Evolutionary conservation across 805 yeast genomes (phyloP).

Genomic region (Kurtzmaniella cleridarum): DNA sequence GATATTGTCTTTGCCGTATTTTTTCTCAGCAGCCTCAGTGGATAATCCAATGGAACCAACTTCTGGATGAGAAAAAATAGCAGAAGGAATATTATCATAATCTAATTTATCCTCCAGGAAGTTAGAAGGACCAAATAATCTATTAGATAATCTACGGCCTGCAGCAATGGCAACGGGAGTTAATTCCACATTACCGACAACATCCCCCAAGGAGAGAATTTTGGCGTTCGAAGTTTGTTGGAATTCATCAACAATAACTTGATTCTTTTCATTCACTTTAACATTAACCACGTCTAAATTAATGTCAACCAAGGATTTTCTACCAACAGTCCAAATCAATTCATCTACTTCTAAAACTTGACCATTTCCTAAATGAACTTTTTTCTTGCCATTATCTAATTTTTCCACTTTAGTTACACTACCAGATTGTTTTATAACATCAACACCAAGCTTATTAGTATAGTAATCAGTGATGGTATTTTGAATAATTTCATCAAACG

Average conservation of each 20-base stretch:
- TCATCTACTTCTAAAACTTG: slow-evolving; percentile 56
- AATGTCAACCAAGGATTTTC: slow-evolving; percentile 68
- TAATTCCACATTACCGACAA: slow-evolving; percentile 85
- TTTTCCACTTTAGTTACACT: slow-evolving; percentile 35
- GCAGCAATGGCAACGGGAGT: slow-evolving; percentile 99
- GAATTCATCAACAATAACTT: slow-evolving; percentile 78
- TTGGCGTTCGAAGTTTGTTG: slow-evolving; percentile 72
- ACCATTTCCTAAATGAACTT: slow-evolving; percentile 35
- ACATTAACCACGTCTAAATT: slow-evolving; percentile 77
- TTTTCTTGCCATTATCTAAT: slow-evolving; percentile 27
- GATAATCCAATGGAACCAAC: slow-evolving; percentile 90
- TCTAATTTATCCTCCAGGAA: slow-evolving; percentile 77
- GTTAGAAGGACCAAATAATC: slow-evolving; percentile 77
- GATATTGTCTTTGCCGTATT: slow-evolving; percentile 75
- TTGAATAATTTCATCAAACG: slow-evolving; percentile 80
- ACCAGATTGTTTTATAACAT: slow-evolving; percentile 64
- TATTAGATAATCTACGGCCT: slow-evolving; percentile 88
- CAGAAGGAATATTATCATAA: slow-evolving; percentile 84
- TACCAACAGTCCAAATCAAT: slow-evolving; percentile 91
- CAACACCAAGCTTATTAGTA: slow-evolving; percentile 67
- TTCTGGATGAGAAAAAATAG: slow-evolving; percentile 97
- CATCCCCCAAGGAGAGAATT: slow-evolving; percentile 89
- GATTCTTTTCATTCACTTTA: slow-evolving; percentile 51
- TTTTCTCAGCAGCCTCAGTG: slow-evolving; percentile 68
- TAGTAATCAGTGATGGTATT: slow-evolving; percentile 76